A percentile compares a stretch with the other conserved stretches of the same genome.
Conservation (phyloP, 2,329 filamentous ascomycete genomes). For the Penicillium crustosum region DNA sequence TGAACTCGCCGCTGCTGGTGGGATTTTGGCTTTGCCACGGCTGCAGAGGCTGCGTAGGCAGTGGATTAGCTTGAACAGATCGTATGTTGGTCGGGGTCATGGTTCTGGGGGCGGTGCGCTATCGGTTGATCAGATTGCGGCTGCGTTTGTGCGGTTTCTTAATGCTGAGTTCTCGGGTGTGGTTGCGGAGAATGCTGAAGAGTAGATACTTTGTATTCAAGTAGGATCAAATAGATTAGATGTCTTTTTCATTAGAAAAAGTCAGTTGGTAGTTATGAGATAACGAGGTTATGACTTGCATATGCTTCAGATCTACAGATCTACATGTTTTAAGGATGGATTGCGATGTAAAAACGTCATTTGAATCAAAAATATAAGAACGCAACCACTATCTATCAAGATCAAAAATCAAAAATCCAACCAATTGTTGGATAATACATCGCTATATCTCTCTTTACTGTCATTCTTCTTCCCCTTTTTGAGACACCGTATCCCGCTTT, state of each 20-base stretch:
- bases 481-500: slow-evolving; percentile 3
- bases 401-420: slow-evolving; percentile 2
- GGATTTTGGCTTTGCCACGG: slow-evolving; percentile 42
- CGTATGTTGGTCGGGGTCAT: slow-evolving; percentile 40
- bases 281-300: slow-evolving; percentile 9
- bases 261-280: slow-evolving; percentile 1
- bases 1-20: slow-evolving; percentile 44
- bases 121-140: slow-evolving; percentile 37
- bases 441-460: background rate
- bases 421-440: slow-evolving; percentile 4
- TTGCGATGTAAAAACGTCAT: background rate
- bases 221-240: background rate
- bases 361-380: background rate
- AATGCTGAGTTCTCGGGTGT: slow-evolving; percentile 45
- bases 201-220: slow-evolving; percentile 1
- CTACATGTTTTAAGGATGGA: background rate
- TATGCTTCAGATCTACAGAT: background rate
- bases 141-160: slow-evolving; percentile 49
- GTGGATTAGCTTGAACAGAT: slow-evolving; percentile 49
- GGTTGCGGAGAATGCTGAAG: slow-evolving; percentile 12
- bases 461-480: slow-evolving; percentile 10
- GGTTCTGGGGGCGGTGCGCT: slow-evolving; percentile 36
- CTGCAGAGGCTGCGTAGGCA: slow-evolving; percentile 47
- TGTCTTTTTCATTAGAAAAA: background rate
- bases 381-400: slow-evolving; percentile 1